These are phyloP conservation scores for Zoysia pacifica DNA, from an alignment of 176 grass and related monocot species.

Conservation along the genomic window DNA sequence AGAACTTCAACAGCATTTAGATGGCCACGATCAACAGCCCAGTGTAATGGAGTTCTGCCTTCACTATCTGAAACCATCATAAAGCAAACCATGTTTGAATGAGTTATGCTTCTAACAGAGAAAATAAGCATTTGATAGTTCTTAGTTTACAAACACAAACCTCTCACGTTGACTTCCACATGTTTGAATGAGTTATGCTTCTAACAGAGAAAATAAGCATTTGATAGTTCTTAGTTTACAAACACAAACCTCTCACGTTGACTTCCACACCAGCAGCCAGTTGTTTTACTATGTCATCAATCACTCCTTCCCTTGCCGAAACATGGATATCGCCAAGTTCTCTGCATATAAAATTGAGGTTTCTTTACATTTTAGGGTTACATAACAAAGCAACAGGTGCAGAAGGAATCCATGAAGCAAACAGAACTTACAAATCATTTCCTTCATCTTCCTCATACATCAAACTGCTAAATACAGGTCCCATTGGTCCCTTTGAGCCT, in stretches of 20 bases:
- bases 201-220: conserved; percentile 24
- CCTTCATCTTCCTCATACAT: conserved; percentile 79
- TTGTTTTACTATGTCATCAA: conserved; percentile 67
- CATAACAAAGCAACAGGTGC: not conserved
- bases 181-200: conserved; percentile 17
- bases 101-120: conserved; percentile 1
- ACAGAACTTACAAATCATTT: conserved; percentile 62
- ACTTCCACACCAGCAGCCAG: conserved; percentile 63
- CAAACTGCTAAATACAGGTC: conserved; percentile 95
- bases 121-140: conserved; percentile 10
- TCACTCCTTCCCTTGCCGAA: conserved; percentile 86
- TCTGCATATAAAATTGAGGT: conserved; percentile 50
- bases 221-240: conserved; percentile 7
- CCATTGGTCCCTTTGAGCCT: conserved; percentile 75
- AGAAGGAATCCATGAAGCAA: not conserved
- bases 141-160: conserved; percentile 52
- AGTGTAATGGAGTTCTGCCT: conserved; percentile 87
- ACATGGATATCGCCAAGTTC: conserved; percentile 82
- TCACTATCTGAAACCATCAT: conserved; percentile 75
- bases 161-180: conserved; percentile 79
- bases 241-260: conserved; percentile 83
- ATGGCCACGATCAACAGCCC: conserved; percentile 97
- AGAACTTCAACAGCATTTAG: conserved; percentile 62
- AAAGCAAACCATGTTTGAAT: conserved; percentile 29
- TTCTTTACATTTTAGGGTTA: not conserved